Conservation (phyloP, 768 basidiomycete genomes). For the Leccinum pellstonianum region DNA sequence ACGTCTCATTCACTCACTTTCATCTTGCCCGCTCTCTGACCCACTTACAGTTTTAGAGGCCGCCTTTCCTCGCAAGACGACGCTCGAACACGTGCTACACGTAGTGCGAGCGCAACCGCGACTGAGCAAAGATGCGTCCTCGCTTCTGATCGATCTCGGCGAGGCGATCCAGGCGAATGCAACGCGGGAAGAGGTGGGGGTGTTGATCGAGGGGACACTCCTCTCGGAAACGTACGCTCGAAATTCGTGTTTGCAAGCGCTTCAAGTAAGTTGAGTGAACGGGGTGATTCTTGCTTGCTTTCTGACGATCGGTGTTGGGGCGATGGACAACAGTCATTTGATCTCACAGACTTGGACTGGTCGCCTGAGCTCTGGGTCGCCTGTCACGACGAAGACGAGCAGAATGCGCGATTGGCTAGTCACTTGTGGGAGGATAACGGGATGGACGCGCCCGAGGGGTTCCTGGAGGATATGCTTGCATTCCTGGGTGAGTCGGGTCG, state of each 20-base stretch:
- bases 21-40: constrained; percentile 11
- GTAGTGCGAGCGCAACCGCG: constrained; percentile 76
- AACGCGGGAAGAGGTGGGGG: constrained; percentile 56
- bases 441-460: constrained; percentile 74
- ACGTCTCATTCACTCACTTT: neutral
- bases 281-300: neutral
- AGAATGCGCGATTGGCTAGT: constrained; percentile 78
- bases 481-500: constrained; percentile 61
- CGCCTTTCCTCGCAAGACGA: constrained; percentile 71
- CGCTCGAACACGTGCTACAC: constrained; percentile 67
- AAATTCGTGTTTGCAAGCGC: constrained; percentile 83
- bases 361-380: constrained; percentile 86
- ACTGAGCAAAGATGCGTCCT: constrained; percentile 79
- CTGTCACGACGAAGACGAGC: constrained; percentile 85
- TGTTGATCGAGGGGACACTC: constrained; percentile 72
- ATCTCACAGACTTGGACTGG: constrained; percentile 94
- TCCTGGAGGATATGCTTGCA: constrained; percentile 50
- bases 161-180: constrained; percentile 73
- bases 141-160: constrained; percentile 76
- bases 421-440: constrained; percentile 96
- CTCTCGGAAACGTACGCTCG: constrained; percentile 86
- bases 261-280: constrained; percentile 61
- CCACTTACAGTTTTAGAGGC: constrained; percentile 56
- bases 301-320: no score
- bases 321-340: constrained; percentile 66